Percentiles rank a stretch among this genome's conserved stretches.
These are phyloP conservation scores for Ceratocystis colombiana DNA, from an alignment of 2,329 filamentous ascomycete genomes.

Conservation along the genomic window DNA sequence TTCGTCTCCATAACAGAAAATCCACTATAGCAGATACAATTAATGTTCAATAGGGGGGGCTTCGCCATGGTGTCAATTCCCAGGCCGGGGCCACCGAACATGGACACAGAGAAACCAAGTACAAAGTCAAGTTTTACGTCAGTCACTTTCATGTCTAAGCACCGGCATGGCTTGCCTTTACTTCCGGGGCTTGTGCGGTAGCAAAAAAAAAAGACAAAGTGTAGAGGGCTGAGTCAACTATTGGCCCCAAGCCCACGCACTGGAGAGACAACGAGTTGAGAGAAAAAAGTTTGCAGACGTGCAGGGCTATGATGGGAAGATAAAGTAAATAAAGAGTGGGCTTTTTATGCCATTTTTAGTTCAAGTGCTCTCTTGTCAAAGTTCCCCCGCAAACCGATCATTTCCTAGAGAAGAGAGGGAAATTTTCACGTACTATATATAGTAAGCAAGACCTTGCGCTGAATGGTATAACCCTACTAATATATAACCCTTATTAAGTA, in stretches of 20 bases:
- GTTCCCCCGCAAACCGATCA: neutral
- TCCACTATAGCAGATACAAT: neutral
- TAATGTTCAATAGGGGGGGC: neutral
- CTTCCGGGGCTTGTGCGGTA: neutral
- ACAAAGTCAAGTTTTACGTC: neutral
- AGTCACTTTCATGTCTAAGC: neutral
- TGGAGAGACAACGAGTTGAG: constrained; percentile 12
- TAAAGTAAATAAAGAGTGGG: neutral
- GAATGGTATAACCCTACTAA: neutral
- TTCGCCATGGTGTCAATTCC: neutral
- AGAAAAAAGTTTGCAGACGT: constrained; percentile 7
- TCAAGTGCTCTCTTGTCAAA: neutral
- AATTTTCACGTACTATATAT: neutral
- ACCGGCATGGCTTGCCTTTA: constrained; percentile 2
- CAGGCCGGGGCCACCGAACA: constrained; percentile 10
- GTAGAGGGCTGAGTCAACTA: constrained; percentile 4
- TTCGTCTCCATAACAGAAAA: neutral
- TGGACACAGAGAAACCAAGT: constrained; percentile 8
- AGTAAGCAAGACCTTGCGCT: neutral
- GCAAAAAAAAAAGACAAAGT: constrained; percentile 11
- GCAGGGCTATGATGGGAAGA: neutral
- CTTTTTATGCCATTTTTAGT: constrained; percentile 1
- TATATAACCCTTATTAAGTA: constrained; percentile 2
- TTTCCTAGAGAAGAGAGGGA: neutral
- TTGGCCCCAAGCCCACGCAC: neutral